Conservation (phyloP, 345 rosid genomes). For the Eucalyptus virginea region DNA sequence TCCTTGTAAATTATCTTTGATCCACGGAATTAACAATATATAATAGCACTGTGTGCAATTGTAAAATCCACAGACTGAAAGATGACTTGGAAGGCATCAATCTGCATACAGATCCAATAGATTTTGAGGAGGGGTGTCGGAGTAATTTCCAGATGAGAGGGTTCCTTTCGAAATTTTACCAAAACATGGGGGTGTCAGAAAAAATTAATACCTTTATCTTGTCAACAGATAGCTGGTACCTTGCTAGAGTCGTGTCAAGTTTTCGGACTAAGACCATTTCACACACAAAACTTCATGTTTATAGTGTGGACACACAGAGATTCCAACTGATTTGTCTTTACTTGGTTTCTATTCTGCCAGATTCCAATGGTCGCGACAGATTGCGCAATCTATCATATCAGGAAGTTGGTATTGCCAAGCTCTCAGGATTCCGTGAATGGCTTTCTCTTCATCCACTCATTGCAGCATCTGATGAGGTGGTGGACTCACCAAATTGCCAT, state of each 20-base stretch:
- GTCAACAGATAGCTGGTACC: not conserved
- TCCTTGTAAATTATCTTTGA: not conserved
- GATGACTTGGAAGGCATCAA: not conserved
- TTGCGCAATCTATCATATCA: conserved; percentile 47
- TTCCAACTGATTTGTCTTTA: not conserved
- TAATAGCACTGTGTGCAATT: not conserved
- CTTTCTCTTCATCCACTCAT: conserved; percentile 68
- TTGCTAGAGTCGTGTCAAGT: not conserved
- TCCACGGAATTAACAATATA: not conserved
- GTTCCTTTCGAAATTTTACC: not conserved
- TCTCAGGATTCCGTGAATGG: conserved; percentile 78
- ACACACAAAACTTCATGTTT: not conserved
- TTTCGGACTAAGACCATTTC: not conserved
- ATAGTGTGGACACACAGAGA: not conserved
- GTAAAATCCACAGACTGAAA: not conserved
- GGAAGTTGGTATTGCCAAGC: conserved; percentile 95
- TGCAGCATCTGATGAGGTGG: conserved; percentile 26
- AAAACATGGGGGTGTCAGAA: not conserved
- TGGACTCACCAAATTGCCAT: conserved; percentile 30
- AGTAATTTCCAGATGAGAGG: not conserved
- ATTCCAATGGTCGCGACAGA: conserved; percentile 5
- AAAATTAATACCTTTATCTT: not conserved
- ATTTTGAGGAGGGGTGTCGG: not conserved
- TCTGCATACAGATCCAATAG: not conserved
- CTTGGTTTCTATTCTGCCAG: conserved; percentile 11